Percentiles rank a stretch among this genome's conserved stretches.
Conservation (phyloP, 176 grass and related monocot genomes). For the Aegilops umbellulata region DNA sequence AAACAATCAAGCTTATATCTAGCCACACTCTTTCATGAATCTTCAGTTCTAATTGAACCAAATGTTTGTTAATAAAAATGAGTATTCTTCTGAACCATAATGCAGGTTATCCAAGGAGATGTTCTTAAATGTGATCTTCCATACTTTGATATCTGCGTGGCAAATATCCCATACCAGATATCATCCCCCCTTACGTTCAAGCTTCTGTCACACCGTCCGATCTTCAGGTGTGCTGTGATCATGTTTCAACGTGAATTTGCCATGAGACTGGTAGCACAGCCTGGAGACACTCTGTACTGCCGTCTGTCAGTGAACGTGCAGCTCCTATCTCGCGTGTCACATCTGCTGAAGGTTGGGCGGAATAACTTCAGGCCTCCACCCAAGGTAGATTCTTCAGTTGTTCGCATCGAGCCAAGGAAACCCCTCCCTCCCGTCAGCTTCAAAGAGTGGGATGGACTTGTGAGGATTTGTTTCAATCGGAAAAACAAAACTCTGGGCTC, state of each 20-base stretch:
- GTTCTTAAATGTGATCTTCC: slow-evolving; percentile 92
- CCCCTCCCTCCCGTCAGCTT: slow-evolving; percentile 88
- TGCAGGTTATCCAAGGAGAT: slow-evolving; percentile 95
- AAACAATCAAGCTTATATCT: not conserved
- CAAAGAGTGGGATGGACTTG: slow-evolving; percentile 86
- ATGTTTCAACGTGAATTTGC: slow-evolving; percentile 97
- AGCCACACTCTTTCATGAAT: not conserved
- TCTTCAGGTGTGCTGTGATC: slow-evolving; percentile 90
- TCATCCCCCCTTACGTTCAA: slow-evolving; percentile 92
- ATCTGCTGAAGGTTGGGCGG: slow-evolving; percentile 83
- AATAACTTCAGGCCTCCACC: slow-evolving; percentile 94
- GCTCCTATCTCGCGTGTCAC: slow-evolving; percentile 77
- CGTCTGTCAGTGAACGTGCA: slow-evolving; percentile 94
- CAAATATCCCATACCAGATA: slow-evolving; percentile 94
- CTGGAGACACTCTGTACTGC: slow-evolving; percentile 86
- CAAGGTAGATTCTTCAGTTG: slow-evolving; percentile 91
- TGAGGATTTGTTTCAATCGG: slow-evolving; percentile 75
- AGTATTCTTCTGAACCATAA: not conserved
- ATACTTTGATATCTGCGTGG: slow-evolving; percentile 94
- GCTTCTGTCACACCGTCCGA: slow-evolving; percentile 79
- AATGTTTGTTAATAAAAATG: not conserved
- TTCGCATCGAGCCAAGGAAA: slow-evolving; percentile 81
- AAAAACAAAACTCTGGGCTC: slow-evolving; percentile 93
- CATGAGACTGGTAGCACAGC: slow-evolving; percentile 84
- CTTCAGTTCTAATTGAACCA: not conserved